Percentiles rank a stretch among this genome's conserved stretches.
These are phyloP conservation scores for Akanthomyces lecanii DNA, from an alignment of 2,329 filamentous ascomycete species.

Conservation along the genomic window DNA sequence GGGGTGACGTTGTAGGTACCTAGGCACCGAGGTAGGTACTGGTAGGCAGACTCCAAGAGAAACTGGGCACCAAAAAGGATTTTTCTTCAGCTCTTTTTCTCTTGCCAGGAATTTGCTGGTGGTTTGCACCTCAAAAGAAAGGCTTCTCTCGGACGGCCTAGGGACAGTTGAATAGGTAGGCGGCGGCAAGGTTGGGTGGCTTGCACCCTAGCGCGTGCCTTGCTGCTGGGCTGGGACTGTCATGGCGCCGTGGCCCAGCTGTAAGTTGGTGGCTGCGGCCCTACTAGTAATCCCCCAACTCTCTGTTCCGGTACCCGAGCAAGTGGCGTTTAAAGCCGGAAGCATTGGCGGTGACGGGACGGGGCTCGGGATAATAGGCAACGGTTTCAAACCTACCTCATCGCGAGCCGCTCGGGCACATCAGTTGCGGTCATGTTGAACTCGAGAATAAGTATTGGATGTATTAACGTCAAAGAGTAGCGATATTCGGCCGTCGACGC, in stretches of 20 bases:
- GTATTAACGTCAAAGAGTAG: not conserved
- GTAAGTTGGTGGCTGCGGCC: not conserved
- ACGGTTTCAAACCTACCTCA: not conserved
- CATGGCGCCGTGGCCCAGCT: not conserved
- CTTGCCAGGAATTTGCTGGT: not conserved
- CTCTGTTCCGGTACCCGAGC: conserved; percentile 14
- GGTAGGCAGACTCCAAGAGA: not conserved
- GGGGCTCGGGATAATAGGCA: not conserved
- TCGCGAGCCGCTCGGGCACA: not conserved
- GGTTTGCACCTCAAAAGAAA: not conserved
- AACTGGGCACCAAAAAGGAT: not conserved
- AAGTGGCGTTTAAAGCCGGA: not conserved
- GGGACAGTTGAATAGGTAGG: too few species aligned
- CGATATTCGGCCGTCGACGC: not conserved
- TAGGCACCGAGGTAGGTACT: too few species aligned
- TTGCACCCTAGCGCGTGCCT: not conserved
- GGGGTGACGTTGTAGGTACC: too few species aligned
- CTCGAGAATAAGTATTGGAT: not conserved
- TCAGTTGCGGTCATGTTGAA: not conserved
- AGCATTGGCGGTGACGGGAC: not conserved
- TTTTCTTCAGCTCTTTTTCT: too few species aligned
- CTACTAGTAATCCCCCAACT: not conserved
- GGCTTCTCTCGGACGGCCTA: not conserved
- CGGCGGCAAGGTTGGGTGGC: not conserved
- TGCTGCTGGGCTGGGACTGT: not conserved